Evolutionary conservation across 1,284 basidiomycete species (phyloP), one percentile per base, ranked within the genome.

Genomic region (Paramarasmius palmivorus): DNA sequence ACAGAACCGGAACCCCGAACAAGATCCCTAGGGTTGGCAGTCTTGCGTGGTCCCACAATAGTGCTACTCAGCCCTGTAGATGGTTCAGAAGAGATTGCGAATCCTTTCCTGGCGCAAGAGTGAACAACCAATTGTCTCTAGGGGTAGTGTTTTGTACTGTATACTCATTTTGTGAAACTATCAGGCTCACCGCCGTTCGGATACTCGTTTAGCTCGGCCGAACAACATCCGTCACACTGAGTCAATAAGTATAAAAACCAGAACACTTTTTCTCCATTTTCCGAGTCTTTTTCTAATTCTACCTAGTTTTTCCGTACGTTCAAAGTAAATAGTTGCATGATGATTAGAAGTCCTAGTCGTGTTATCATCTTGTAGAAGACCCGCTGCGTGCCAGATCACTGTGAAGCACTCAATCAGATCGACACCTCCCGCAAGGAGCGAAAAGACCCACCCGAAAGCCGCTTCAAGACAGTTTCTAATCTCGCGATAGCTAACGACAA

Each of bases 401-500:
- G 23, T 50, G 49, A 46, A 49, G 4, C 14, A 19, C 6, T 2
- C 36, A 4, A 7, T 4, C 9, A 35, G 22, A 22, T 15, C 22
- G 20, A 20, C 36, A 23, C 9, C 37, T 10, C n/a, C 12, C 15
- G 5, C 14, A 37, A 5, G 19, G 38, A 9, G 22, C 38, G 17
- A 39, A 51, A 44, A 32, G 14, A 73, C 77, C 23, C 48, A 84
- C 83, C 70, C 69, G 56, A 93, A 95, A 1, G 93, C 90, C 10
- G 84, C 81, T 56, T 95, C 89, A 51, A 96, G 81, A 67, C 91
- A 95, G 8, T 82, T 72, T 73, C 92, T 95, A 71, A 97, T 81
- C 59, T 99, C 96, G 63, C 91, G 89, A 72, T 97, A 99, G 66
- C 86, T 93, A 39, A 98, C 96, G 15, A 99, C 93, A 19, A 99